Base-by-base conservation (phyloP, 164 flowering plant species). In the Protea cynaroides region DNA sequence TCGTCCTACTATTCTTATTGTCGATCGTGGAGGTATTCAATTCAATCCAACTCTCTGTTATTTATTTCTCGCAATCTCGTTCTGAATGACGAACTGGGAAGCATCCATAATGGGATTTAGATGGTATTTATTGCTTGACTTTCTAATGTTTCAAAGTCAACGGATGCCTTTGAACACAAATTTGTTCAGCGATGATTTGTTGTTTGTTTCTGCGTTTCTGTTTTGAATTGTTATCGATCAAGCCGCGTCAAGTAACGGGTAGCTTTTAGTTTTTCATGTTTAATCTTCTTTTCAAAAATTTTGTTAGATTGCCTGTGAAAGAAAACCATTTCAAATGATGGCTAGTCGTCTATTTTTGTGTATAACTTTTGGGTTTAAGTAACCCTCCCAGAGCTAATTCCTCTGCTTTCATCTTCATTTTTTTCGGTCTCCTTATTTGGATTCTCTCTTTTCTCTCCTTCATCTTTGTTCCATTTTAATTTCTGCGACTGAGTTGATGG, bases 11-110 rank as follows among this genome's bases (percentile, higher is more conserved):
- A 59, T 92, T 71, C 80, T 92, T 44, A 86, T 92, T 49, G 75
- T 88, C 37, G 98, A 92, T 70, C 90, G 98, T 38, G 98, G 98
- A 81, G 97, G 97, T 90, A 49, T 13, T 18, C 17, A 49, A 12
- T 49, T 49, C 18, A 49, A 12, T 49, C 15, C 18, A 49, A 18
- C 19, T 15, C 6, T 49, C 18, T 18, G 19, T 8, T 40, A 9
- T 40, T 40, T 8, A 1, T 40, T 49, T 18, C 52, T 49, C 15
- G 52, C 6, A 15, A 49, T 49, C 50, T 46, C 3, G 14, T 46
- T 50, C 8, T 44, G 61, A 61, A 4, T 36, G 22, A 49, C 2
- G 6, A 8, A 21, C 8, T 4, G 13, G 19, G 38, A 9, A 52
- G 57, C 19, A 52, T 55, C 65, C 22, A 55, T 40, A 12, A 40